Base-by-base conservation (phyloP, 2,329 filamentous ascomycete species). In the Annulohypoxylon truncatum region DNA sequence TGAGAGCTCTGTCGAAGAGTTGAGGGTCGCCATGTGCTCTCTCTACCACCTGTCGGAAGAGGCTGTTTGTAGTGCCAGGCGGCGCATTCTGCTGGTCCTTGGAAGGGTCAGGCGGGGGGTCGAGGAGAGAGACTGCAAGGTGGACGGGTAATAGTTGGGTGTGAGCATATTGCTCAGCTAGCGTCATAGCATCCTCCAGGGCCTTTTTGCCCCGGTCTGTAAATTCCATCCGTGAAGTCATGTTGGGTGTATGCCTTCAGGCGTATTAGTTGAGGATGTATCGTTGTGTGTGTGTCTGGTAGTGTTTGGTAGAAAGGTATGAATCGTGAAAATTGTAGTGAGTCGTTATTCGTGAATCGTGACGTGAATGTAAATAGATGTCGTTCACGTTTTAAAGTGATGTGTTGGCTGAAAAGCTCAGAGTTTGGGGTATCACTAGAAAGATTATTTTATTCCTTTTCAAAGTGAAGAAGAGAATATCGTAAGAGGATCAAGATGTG, bases 1-100 rank as follows among this genome's bases (percentile, higher is more conserved):
- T 98, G 74, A 99, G 86, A 10, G 93, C 86, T 74, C 96, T 89
- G 77, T 97, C 93, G 74, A 98, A 90, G 42, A 91, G 84, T 79
- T 98, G 95, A 52, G 92, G 87, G 78, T 99, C 96, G 76, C 96
- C 96, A 81, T 96, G 92, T 51, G 96, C 95, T 75, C 92, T 89
- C 81, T 99, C 95, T 67, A 99, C 85, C 61, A 97, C 95, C 81
- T 99, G 96, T 71, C 93, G 90, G 84, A 98, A 96, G 57, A 99
- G 88, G n/a, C 94, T 93, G 71, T 88, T 81, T 28, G 85, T 82
- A 33, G 88, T 75, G 10, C 82, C 85, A 57, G 91, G 86, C 24
- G 90, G 88, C 4, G 85, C 84, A 76, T 95, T 93, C 81, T 93
- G 92, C 79, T 93, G 92, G 77, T 96, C 92, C 78, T 93, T 94